Evolutionary conservation across 352 stramenopile species (phyloP).

Genomic region (Phytophthora palmivora): DNA sequence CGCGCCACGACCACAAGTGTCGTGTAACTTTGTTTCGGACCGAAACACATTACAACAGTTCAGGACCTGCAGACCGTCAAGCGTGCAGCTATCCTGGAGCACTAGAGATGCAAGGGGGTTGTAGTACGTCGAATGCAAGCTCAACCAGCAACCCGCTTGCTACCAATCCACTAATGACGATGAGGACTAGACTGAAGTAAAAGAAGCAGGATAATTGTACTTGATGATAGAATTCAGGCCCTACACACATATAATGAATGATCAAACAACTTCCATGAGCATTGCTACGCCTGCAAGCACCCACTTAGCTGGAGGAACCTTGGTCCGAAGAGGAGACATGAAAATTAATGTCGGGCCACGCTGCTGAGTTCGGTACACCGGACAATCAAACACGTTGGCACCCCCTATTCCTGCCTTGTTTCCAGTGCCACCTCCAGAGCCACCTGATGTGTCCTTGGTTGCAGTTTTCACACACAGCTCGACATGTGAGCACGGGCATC

Average conservation of each 20-base stretch:
- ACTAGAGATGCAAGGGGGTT: conserved; percentile 29
- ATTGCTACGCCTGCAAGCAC: conserved; percentile 90
- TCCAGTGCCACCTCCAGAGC: conserved; percentile 12
- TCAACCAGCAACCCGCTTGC: conserved; percentile 61
- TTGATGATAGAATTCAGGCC: no score
- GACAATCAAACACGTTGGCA: conserved; percentile 79
- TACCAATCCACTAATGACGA: conserved; percentile 55
- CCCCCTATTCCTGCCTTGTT: conserved; percentile 17
- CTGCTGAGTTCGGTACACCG: conserved; percentile 93
- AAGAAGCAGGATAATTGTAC: no score
- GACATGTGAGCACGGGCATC: conserved; percentile 93
- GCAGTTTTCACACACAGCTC: conserved; percentile 62
- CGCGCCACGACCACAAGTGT: background rate
- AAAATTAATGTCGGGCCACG: conserved; percentile 92
- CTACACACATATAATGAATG: conserved; percentile 1
- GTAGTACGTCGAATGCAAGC: conserved; percentile 53
- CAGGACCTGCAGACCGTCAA: conserved; percentile 5
- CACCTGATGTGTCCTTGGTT: conserved; percentile 44
- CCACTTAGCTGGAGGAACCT: conserved; percentile 90
- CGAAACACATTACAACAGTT: conserved; percentile 1
- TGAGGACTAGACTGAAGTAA: background rate
- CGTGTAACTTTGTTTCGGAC: conserved; percentile 8
- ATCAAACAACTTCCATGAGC: conserved; percentile 88
- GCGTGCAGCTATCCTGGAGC: conserved; percentile 20
- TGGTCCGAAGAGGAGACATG: conserved; percentile 86